Base-by-base conservation (phyloP, 352 stramenopile genomes). In the Phytophthora lateralis region DNA sequence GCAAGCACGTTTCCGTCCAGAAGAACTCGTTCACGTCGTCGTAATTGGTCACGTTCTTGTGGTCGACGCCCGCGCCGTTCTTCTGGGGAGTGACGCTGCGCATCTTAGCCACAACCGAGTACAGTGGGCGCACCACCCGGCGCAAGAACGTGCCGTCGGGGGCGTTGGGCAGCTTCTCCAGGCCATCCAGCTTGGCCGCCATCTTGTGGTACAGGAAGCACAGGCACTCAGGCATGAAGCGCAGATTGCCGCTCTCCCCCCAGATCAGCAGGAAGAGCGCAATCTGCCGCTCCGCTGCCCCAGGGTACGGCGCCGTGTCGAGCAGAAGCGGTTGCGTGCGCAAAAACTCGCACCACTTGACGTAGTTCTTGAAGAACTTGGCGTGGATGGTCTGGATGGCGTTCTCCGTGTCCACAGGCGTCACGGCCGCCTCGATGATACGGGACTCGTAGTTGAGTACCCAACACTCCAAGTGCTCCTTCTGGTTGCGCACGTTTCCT, bases 261-360 rank as follows among this genome's bases (percentile, higher is more conserved):
- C 88, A 96, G 52, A 96, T 87, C 29, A 95, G 68, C 53, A 96
- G 48, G 60, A 93, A 95, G 8, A 96, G 76, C 46, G 88, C 88
- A 38, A 93, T 42, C 59, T 96, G 82, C 0, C 69, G 64, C 66
- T 90, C 81, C 0, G 75, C 78, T 7, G 63, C 59, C 6, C 64
- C 73, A 0, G 66, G 45, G 20, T 71, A 73, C 17, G 63, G 38
- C 18, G 69, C 59, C 12, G 49, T 63, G 14, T 85, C 78, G 24
- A 85, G 66, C 60, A 97, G 90, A 42, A 90, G 78, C 9, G 97
- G 97, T 46, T 82, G 71, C 4, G 94, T 89, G 27, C 84, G 83
- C 50, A 99, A 77, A 56, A 96, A 96, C 45, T 85, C 61, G 73
- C 97, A 99, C 97, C 97, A 99, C 64, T 96, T 96, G 62, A 60